phyloP scores from a whole-genome alignment of 2,329 filamentous ascomycete genomes.

The Aureobasidium sp. region DNA sequence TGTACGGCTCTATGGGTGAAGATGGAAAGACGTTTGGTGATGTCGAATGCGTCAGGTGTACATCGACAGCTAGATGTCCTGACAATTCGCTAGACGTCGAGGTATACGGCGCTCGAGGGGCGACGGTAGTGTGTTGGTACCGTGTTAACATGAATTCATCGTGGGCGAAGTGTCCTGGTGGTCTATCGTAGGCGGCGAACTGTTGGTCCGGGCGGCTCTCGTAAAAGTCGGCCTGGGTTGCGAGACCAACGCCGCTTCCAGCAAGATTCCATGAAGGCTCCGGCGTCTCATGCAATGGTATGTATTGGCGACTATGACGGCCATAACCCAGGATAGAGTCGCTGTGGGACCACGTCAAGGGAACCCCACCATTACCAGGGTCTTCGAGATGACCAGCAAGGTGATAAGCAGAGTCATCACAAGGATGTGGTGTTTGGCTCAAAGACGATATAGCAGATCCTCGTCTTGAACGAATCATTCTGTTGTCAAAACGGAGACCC shows the following conservation, averaged over 20 bases:
- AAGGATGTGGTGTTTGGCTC: background rate
- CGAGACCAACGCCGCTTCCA: background rate
- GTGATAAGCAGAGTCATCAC: background rate
- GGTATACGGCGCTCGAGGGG: background rate
- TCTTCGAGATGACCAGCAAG: background rate
- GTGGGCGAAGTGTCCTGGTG: background rate
- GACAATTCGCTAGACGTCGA: background rate
- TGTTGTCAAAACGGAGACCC: background rate
- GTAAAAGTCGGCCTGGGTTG: background rate
- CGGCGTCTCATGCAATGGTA: background rate
- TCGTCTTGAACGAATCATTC: conserved; percentile 13
- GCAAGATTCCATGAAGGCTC: background rate
- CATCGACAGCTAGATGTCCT: background rate
- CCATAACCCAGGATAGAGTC: background rate
- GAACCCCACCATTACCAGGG: background rate
- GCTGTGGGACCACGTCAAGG: background rate
- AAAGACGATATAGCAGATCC: conserved; percentile 1
- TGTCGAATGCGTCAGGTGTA: background rate
- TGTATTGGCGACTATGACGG: background rate
- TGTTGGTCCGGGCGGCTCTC: background rate
- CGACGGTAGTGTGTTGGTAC: background rate
- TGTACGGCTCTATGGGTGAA: background rate
- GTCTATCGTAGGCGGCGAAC: background rate
- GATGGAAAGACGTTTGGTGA: background rate
- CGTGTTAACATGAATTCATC: background rate